phyloP scores from a whole-genome alignment of 1,284 basidiomycete species.

The Leccinum solheimii region DNA sequence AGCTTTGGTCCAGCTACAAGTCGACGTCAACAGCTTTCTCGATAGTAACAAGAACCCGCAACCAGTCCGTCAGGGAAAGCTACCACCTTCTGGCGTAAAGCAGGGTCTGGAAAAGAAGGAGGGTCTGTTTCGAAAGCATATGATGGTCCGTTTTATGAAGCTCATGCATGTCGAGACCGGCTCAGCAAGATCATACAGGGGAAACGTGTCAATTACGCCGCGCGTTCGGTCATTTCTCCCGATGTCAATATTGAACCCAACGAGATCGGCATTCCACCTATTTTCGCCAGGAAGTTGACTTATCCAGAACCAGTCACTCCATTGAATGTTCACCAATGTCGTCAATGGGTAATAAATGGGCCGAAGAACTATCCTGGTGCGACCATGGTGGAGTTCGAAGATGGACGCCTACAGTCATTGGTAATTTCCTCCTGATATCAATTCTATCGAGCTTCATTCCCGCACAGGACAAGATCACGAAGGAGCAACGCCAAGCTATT shows the following conservation, averaged over 20 bases:
- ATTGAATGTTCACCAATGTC: conserved; percentile 87
- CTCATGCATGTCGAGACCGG: conserved; percentile 1
- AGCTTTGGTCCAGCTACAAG: conserved; percentile 85
- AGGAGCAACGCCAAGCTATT: conserved; percentile 90
- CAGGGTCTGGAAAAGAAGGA: conserved; percentile 99
- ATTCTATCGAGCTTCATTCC: conserved; percentile 5
- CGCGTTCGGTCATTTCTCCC: conserved; percentile 98
- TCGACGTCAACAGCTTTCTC: conserved; percentile 96
- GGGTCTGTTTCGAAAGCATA: conserved; percentile 96
- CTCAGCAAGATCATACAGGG: conserved; percentile 56
- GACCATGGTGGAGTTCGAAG: conserved; percentile 93
- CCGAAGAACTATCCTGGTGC: conserved; percentile 92
- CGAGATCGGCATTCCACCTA: conserved; percentile 97
- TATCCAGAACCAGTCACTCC: conserved; percentile 97
- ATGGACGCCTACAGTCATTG: conserved; percentile 83
- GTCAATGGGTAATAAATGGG: conserved; percentile 91
- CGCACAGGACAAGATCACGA: conserved; percentile 76
- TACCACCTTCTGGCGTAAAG: conserved; percentile 95
- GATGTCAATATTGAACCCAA: conserved; percentile 99
- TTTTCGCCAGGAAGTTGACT: conserved; percentile 96
- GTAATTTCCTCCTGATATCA: conserved; percentile 41
- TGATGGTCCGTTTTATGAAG: conserved; percentile 75
- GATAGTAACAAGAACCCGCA: conserved; percentile 96
- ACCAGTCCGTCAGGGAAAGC: conserved; percentile 81
- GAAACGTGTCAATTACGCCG: conserved; percentile 99